Conservation (phyloP, 805 yeast species). For the Candida gorgasii region DNA sequence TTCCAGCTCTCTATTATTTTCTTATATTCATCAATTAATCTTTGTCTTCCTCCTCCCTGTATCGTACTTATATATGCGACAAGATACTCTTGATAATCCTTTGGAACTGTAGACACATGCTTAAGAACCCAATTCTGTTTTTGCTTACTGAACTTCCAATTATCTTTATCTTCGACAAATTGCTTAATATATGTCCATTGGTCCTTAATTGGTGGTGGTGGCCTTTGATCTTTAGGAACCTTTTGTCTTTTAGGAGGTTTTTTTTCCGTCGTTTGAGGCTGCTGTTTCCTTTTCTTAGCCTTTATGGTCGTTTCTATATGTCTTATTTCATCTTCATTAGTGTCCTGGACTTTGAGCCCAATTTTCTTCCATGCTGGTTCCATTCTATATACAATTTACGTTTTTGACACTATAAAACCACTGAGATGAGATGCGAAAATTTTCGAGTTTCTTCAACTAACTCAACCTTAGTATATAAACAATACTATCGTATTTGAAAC, state of each 20-base stretch:
- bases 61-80: conserved; percentile 55
- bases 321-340: conserved; percentile 44
- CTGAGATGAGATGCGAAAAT: conserved; percentile 9
- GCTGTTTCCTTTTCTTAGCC: conserved; percentile 26
- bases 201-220: conserved; percentile 76
- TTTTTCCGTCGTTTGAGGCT: conserved; percentile 20
- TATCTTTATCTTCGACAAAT: conserved; percentile 52
- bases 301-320: conserved; percentile 38
- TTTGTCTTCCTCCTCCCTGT: conserved; percentile 67
- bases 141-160: conserved; percentile 85
- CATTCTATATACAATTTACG: conserved; percentile 7
- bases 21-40: conserved; percentile 53
- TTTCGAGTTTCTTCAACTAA: neutral
- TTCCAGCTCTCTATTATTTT: conserved; percentile 60
- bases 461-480: too few species aligned
- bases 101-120: conserved; percentile 55
- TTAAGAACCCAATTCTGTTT: conserved; percentile 84
- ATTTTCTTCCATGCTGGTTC: conserved; percentile 81
- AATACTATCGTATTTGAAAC: too few species aligned
- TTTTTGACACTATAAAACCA: neutral
- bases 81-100: conserved; percentile 52
- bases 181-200: conserved; percentile 66
- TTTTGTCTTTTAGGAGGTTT: conserved; percentile 73
- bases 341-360: conserved; percentile 63
- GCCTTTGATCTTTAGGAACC: conserved; percentile 65